Conservation (phyloP, 2,329 filamentous ascomycete genomes). For the Allantophomopsis cytisporea region DNA sequence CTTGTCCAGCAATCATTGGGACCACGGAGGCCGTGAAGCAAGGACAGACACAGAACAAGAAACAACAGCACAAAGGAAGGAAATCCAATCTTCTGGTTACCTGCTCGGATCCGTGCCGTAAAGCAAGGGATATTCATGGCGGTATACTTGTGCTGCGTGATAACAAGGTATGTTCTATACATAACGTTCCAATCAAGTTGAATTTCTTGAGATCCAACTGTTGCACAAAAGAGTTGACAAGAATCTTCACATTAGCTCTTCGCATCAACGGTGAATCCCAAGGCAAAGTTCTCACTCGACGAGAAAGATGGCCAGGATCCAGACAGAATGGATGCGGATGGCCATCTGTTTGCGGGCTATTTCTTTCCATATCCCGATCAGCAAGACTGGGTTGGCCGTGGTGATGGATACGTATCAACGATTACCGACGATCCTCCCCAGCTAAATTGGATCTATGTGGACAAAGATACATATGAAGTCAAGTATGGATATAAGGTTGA, state of each 20-base stretch:
- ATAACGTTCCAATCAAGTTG: too few relatives aligned
- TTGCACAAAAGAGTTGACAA: too few relatives aligned
- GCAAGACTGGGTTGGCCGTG: slow-evolving; percentile 13
- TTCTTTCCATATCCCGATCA: slow-evolving; percentile 39
- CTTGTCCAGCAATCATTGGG: slow-evolving; percentile 29
- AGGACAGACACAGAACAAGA: slow-evolving; percentile 31
- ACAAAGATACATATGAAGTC: slow-evolving; percentile 41
- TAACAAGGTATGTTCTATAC: slow-evolving; percentile 22
- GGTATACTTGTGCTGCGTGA: slow-evolving; percentile 28
- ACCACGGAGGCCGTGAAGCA: slow-evolving; percentile 34
- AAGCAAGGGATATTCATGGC: slow-evolving; percentile 28
- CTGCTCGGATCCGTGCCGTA: slow-evolving; percentile 27
- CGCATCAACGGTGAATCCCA: too few relatives aligned
- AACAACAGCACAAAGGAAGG: slow-evolving; percentile 33
- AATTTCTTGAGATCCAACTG: slow-evolving; percentile 5
- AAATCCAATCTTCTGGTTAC: slow-evolving; percentile 31
- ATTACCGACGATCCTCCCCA: slow-evolving; percentile 39
- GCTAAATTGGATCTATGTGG: slow-evolving; percentile 54
- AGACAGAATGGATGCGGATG: background rate
- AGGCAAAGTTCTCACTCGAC: too few relatives aligned
- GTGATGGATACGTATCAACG: slow-evolving; percentile 35
- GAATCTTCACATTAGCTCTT: too few relatives aligned
- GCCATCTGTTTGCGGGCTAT: slow-evolving; percentile 37
- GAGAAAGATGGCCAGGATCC: too few relatives aligned
- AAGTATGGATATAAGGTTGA: slow-evolving; percentile 57